A percentile compares a stretch with the other conserved stretches of the same genome.
These are phyloP conservation scores for Beauveria bassiana DNA, from an alignment of 2,329 filamentous ascomycete species.

Conservation along the genomic window DNA sequence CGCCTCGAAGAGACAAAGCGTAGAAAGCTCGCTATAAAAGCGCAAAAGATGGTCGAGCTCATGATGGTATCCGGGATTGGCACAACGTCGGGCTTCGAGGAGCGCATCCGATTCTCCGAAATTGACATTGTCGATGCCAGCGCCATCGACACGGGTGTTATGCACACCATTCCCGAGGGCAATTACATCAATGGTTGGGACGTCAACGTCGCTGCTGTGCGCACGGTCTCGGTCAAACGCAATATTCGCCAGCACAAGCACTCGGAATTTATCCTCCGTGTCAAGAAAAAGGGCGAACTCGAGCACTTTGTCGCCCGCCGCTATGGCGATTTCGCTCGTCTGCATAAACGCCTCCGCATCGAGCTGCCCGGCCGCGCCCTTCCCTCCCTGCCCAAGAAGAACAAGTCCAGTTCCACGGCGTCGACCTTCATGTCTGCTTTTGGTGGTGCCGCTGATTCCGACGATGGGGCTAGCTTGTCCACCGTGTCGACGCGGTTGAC, in stretches of 20 bases:
- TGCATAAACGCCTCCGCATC: conserved; percentile 71
- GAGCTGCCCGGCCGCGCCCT: conserved; percentile 89
- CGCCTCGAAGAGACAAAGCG: conserved; percentile 93
- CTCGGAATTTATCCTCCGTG: conserved; percentile 84
- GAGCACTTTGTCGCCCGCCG: conserved; percentile 76
- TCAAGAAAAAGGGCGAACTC: conserved; percentile 67
- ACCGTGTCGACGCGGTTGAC: conserved; percentile 64
- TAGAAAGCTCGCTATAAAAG: conserved; percentile 83
- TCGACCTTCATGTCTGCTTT: conserved; percentile 46
- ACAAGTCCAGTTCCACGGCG: conserved; percentile 68
- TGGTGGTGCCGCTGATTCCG: conserved; percentile 60
- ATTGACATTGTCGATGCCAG: conserved; percentile 93
- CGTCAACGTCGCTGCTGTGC: conserved; percentile 86
- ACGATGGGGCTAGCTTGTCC: conserved; percentile 74
- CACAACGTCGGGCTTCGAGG: conserved; percentile 94
- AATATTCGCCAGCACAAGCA: conserved; percentile 87
- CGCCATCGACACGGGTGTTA: conserved; percentile 82
- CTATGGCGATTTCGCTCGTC: conserved; percentile 77
- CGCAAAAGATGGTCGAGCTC: conserved; percentile 89
- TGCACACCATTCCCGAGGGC: conserved; percentile 82
- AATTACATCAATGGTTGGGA: conserved; percentile 95
- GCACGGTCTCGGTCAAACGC: conserved; percentile 71
- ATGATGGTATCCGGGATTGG: conserved; percentile 99
- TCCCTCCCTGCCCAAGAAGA: conserved; percentile 82
- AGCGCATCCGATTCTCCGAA: conserved; percentile 92